phyloP scores from a whole-genome alignment of 2,329 filamentous ascomycete species.

The Cercospora nicotianae region DNA sequence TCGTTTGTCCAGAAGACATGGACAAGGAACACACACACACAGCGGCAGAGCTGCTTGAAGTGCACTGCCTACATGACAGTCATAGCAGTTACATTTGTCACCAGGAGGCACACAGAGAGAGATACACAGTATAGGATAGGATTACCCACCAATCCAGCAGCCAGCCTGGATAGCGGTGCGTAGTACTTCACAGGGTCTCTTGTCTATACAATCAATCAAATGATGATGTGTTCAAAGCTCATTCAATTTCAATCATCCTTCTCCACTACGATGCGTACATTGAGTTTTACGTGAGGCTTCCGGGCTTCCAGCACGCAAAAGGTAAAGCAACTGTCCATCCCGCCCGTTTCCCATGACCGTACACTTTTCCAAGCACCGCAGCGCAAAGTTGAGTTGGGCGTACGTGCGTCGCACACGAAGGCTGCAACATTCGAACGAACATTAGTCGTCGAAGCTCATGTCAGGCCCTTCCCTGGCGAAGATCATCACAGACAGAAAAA shows the following conservation, averaged over 20 bases:
- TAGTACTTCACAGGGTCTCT: not conserved
- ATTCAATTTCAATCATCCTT: not conserved
- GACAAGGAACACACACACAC: not conserved
- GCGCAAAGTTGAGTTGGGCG: not conserved
- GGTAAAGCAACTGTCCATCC: not conserved
- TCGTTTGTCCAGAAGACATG: not conserved
- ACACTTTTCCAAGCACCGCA: not conserved
- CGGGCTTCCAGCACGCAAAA: not conserved
- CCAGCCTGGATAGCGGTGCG: not conserved
- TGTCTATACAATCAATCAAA: not conserved
- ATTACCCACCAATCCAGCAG: not conserved
- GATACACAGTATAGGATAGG: not conserved
- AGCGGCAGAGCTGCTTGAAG: not conserved
- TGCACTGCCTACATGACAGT: not conserved
- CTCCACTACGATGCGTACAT: too few relatives aligned
- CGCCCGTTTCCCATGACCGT: not conserved
- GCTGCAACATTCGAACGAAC: constrained; percentile 14
- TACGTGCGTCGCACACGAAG: constrained; percentile 4
- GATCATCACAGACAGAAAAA: not conserved
- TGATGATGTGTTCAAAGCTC: not conserved
- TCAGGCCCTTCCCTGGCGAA: not conserved
- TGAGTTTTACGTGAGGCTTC: not conserved
- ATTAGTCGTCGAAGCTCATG: constrained; percentile 13
- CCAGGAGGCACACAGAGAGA: not conserved
- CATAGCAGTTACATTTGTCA: not conserved